Evolutionary conservation across 2,329 filamentous ascomycete species (phyloP).

Genomic region (Aspergillus oerlinghausenensis): DNA sequence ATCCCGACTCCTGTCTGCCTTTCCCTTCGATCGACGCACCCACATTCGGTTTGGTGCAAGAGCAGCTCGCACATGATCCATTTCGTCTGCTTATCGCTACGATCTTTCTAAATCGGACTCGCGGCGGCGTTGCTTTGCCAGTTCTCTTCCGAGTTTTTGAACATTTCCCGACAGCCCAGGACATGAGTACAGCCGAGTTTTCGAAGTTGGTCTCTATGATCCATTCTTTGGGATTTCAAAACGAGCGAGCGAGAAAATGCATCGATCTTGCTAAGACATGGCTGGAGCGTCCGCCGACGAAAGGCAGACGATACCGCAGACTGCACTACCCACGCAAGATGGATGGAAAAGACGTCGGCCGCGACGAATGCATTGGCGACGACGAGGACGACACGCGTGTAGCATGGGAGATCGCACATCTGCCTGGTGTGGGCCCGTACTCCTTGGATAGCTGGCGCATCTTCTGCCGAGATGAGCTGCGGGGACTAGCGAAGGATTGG

Average conservation of each 20-base stretch:
- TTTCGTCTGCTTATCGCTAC: slow-evolving; percentile 79
- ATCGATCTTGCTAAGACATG: slow-evolving; percentile 68
- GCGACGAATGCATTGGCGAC: slow-evolving; percentile 46
- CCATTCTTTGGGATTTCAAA: slow-evolving; percentile 65
- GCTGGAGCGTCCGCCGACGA: slow-evolving; percentile 58
- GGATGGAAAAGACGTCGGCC: slow-evolving; percentile 47
- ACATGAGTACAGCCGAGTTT: slow-evolving; percentile 56
- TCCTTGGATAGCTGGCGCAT: slow-evolving; percentile 89
- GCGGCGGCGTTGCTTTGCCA: slow-evolving; percentile 69
- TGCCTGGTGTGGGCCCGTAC: slow-evolving; percentile 73
- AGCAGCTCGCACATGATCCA: slow-evolving; percentile 67
- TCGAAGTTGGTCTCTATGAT: slow-evolving; percentile 60
- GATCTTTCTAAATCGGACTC: slow-evolving; percentile 79
- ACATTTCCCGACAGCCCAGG: slow-evolving; percentile 61
- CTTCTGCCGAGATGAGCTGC: slow-evolving; percentile 76
- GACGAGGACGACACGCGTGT: slow-evolving; percentile 48
- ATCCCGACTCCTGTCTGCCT: slow-evolving; percentile 44
- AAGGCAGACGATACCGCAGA: slow-evolving; percentile 54
- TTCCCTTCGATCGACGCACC: slow-evolving; percentile 63
- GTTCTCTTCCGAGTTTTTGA: slow-evolving; percentile 65
- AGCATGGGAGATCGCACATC: slow-evolving; percentile 78
- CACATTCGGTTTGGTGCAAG: slow-evolving; percentile 77
- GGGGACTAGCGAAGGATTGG: slow-evolving; percentile 63
- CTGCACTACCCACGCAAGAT: slow-evolving; percentile 51
- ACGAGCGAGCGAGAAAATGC: slow-evolving; percentile 62